Conservation (phyloP, 768 basidiomycete species). For the Panaeolus cyanescens region DNA sequence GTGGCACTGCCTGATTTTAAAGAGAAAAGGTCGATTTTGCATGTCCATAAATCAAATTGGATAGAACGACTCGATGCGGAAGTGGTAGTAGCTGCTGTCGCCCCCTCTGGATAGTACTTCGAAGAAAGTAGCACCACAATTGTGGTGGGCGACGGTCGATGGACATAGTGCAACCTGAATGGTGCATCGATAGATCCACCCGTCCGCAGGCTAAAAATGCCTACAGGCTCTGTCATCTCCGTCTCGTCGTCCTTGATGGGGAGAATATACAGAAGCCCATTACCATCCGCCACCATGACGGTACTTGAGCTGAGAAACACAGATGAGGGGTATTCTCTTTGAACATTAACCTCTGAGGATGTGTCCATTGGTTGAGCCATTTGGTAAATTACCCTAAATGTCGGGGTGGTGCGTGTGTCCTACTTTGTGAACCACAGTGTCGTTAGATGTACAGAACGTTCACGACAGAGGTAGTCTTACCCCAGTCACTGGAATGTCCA, state of each 20-base stretch:
- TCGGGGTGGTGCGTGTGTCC: constrained; percentile 46
- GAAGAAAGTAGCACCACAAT: constrained; percentile 62
- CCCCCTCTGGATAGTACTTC: constrained; percentile 37
- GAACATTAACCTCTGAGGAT: constrained; percentile 35
- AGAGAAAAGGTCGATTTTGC: constrained; percentile 47
- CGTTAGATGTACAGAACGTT: constrained; percentile 9
- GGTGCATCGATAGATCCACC: constrained; percentile 41
- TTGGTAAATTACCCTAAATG: constrained; percentile 58
- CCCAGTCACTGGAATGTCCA: constrained; percentile 47
- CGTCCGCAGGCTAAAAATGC: constrained; percentile 49
- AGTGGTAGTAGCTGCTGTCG: constrained; percentile 24
- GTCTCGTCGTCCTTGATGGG: constrained; percentile 39
- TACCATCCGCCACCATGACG: constrained; percentile 68
- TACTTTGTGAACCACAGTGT: constrained; percentile 36
- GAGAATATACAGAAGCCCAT: constrained; percentile 66
- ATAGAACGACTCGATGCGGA: constrained; percentile 14
- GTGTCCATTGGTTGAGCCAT: constrained; percentile 56
- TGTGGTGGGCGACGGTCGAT: constrained; percentile 35
- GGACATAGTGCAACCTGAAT: constrained; percentile 45
- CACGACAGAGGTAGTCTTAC: constrained; percentile 42
- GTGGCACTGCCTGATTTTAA: constrained; percentile 29
- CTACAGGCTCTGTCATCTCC: constrained; percentile 44
- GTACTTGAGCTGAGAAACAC: constrained; percentile 51
- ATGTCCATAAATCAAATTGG: constrained; percentile 71
- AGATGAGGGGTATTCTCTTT: constrained; percentile 77